Base-by-base conservation (phyloP, 163 green algal genomes). In the Chloromonas sp. region DNA sequence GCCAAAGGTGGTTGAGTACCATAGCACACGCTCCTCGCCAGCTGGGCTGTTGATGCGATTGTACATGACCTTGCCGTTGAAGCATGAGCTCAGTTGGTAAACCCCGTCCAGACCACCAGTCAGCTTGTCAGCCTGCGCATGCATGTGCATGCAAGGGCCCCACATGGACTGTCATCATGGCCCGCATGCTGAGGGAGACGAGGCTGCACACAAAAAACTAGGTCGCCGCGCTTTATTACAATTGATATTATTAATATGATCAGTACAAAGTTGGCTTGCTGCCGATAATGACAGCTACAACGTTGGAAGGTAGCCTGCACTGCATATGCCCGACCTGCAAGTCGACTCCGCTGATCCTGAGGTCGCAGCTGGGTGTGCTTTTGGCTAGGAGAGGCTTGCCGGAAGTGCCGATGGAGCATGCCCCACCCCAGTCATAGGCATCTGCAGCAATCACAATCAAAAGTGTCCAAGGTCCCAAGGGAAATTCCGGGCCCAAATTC, bases 11-110 rank as follows among this genome's bases (percentile, higher is more conserved):
- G 81, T 85, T 15, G 85, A 89, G 84, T 93, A 93, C 85, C 82
- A 91, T 36, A 93, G 85, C 2, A 89, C 86, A 1, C 88, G 86
- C 13, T 91, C 86, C 83, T 91, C 84, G 2, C 86, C 86, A 58
- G 86, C 60, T 62, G 84, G 84, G 60, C 86, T 90, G 62, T 90
- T 87, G 79, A 89, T 81, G n/a, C 91, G 88, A 74, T 86, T 87
- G 88, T 94, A 94, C 85, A 91, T 85, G 2, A 88, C 85, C 83
- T 91, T 90, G 77, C 89, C 89, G 61, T 94, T 89, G 76, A 93
- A 85, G 84, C 91, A 94, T 1, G 77, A 82, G 1, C 71, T 77
- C 0, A 94, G 82, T 85, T 91, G 86, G 85, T 94, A 94, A 8
- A 89, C 81, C 66, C 91, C 91, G 62, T 94, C 91, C 0, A 94